Evolutionary conservation across 306 rosid genomes (phyloP).

Genomic region (Glycine tomentella): DNA sequence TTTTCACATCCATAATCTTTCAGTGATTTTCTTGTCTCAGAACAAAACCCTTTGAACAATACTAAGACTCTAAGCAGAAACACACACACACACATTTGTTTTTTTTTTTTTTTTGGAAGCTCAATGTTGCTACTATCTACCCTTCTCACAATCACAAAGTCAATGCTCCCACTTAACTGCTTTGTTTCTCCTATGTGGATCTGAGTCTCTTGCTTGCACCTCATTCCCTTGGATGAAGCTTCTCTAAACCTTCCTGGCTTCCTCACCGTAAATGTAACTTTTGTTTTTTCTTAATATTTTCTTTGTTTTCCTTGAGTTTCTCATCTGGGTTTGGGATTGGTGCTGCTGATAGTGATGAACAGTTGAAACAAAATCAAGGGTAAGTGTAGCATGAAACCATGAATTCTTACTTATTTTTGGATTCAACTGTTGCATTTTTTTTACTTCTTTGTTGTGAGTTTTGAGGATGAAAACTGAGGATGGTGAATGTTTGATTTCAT

Average conservation of each 20-base stretch:
- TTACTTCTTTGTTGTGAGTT: slow-evolving; percentile 37
- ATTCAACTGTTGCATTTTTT: slow-evolving; percentile 36
- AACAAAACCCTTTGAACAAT: slow-evolving; percentile 35
- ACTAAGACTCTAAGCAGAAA: not conserved
- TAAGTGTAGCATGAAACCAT: slow-evolving; percentile 46
- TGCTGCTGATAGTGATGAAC: slow-evolving; percentile 34
- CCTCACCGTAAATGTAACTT: slow-evolving; percentile 30
- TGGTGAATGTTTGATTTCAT: slow-evolving; percentile 28
- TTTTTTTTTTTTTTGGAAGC: slow-evolving; percentile 45
- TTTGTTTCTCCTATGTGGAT: slow-evolving; percentile 51
- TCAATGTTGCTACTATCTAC: slow-evolving; percentile 38
- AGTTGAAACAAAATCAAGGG: slow-evolving; percentile 35
- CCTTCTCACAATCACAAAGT: slow-evolving; percentile 51
- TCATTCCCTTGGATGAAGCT: slow-evolving; percentile 42
- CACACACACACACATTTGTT: not conserved
- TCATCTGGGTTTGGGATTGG: slow-evolving; percentile 38
- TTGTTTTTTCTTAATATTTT: slow-evolving; percentile 16
- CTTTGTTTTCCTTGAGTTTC: not conserved
- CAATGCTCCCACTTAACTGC: slow-evolving; percentile 59
- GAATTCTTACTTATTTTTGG: slow-evolving; percentile 5
- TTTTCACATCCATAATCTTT: slow-evolving; percentile 60
- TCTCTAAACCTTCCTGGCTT: slow-evolving; percentile 34
- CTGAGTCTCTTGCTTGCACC: slow-evolving; percentile 57
- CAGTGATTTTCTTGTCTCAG: slow-evolving; percentile 57
- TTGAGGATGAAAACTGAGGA: slow-evolving; percentile 36